A percentile compares a stretch with the other conserved stretches of the same genome.
Conservation (phyloP, 2,329 filamentous ascomycete species). For the Paracoccidioides brasiliensis region DNA sequence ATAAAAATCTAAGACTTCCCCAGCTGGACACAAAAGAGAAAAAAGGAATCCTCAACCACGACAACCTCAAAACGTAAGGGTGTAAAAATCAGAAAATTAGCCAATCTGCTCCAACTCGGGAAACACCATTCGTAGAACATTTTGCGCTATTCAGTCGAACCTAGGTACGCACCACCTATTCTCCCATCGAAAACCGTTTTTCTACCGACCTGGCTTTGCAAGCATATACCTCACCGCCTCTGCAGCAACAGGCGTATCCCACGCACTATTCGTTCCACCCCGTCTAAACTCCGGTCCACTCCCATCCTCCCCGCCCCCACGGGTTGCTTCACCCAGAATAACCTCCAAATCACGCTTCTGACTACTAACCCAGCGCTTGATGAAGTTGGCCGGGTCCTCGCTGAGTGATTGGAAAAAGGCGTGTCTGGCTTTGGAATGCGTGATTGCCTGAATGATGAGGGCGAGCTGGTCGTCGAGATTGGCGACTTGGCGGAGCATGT, state of each 20-base stretch:
- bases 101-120: too few species aligned
- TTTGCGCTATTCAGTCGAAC: too few species aligned
- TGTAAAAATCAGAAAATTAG: too few species aligned
- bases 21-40: too few species aligned
- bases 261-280: slow-evolving; percentile 46
- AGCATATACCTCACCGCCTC: slow-evolving; percentile 51
- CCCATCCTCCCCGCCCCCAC: slow-evolving; percentile 43
- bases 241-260: slow-evolving; percentile 48
- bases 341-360: slow-evolving; percentile 86
- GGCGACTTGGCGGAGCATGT: slow-evolving; percentile 62
- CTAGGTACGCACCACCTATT: not conserved
- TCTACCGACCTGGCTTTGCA: slow-evolving; percentile 27
- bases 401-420: slow-evolving; percentile 69
- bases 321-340: slow-evolving; percentile 66
- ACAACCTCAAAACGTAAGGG: too few species aligned
- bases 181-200: not conserved
- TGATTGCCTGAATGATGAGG: slow-evolving; percentile 66
- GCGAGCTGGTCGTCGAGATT: slow-evolving; percentile 75
- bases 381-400: slow-evolving; percentile 70
- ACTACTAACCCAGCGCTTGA: slow-evolving; percentile 76
- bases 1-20: too few species aligned
- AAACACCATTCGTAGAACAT: too few species aligned
- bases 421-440: slow-evolving; percentile 78
- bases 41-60: too few species aligned
- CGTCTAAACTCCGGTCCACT: slow-evolving; percentile 33